Evolutionary conservation across 78 protist species (phyloP).

Genomic region (Dictyostelium firmibasis): DNA sequence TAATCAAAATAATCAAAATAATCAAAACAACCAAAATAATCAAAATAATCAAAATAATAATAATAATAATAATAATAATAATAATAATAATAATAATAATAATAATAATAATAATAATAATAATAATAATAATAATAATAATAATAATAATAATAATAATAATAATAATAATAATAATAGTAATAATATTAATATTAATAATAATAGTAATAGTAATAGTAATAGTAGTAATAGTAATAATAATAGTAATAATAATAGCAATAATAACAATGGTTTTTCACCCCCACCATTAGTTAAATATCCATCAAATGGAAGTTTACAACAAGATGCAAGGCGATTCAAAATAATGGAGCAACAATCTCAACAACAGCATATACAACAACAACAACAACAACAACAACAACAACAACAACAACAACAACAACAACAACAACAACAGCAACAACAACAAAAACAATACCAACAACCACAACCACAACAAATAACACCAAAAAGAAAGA

Average conservation of each 20-base stretch:
- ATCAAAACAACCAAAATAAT: too few relatives aligned
- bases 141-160: conserved; percentile 11
- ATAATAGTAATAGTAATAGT: not conserved
- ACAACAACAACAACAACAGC: not conserved
- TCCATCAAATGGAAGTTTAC: not conserved
- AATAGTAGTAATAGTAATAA: not conserved
- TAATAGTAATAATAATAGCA: conserved; percentile 14
- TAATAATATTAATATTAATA: conserved; percentile 5
- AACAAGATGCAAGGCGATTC: not conserved
- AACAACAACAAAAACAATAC: not conserved
- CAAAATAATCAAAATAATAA: too few relatives aligned
- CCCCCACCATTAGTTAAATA: not conserved
- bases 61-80: too few relatives aligned
- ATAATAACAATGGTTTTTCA: not conserved
- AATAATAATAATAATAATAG: conserved; percentile 16
- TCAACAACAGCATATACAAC: too few relatives aligned
- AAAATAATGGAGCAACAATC: not conserved
- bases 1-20: too few relatives aligned
- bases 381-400: not conserved
- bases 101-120: not conserved
- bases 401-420: not conserved
- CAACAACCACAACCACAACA: not conserved
- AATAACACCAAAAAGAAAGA: not conserved
- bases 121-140: not conserved
- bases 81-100: too few relatives aligned